Conservation (phyloP, 176 grass and related monocot genomes). For the Melocanna baccifera region DNA sequence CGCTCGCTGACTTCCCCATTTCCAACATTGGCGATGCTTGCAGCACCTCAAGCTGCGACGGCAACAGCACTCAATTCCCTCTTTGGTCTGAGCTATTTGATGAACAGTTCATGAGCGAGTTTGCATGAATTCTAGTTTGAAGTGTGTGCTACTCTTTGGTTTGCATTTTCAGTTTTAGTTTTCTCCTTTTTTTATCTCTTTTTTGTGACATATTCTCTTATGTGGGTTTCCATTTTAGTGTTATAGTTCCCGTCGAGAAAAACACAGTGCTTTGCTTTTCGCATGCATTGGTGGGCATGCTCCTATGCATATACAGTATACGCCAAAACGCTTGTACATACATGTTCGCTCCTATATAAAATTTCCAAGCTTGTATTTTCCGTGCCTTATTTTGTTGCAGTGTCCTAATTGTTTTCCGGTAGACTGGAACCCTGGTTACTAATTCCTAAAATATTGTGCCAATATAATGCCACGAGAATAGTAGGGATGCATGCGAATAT, state of each 20-base stretch:
- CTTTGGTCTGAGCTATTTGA: constrained; percentile 62
- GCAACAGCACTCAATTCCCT: constrained; percentile 46
- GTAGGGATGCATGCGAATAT: constrained; percentile 9
- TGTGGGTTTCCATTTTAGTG: constrained; percentile 44
- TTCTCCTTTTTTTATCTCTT: constrained; percentile 30
- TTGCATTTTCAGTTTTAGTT: constrained; percentile 41
- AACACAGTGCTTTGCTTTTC: constrained; percentile 41
- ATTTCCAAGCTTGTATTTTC: constrained; percentile 29
- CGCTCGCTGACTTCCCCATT: constrained; percentile 61
- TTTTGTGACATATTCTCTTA: constrained; percentile 29
- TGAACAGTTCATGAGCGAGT: constrained; percentile 60
- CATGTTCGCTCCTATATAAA: constrained; percentile 31
- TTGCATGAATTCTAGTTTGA: constrained; percentile 48
- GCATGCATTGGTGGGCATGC: constrained; percentile 36
- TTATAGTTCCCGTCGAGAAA: background rate
- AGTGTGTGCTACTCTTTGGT: constrained; percentile 20
- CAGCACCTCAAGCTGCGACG: constrained; percentile 66
- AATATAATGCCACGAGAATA: background rate
- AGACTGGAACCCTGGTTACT: background rate
- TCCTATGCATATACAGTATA: constrained; percentile 34
- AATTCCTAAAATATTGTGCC: constrained; percentile 12
- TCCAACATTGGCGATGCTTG: constrained; percentile 68
- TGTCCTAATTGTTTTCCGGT: constrained; percentile 17
- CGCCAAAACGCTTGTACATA: constrained; percentile 61
- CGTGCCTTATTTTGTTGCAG: background rate